These are phyloP conservation scores for Fusarium tuaranense DNA, from an alignment of 2,329 filamentous ascomycete species.

Conservation along the genomic window DNA sequence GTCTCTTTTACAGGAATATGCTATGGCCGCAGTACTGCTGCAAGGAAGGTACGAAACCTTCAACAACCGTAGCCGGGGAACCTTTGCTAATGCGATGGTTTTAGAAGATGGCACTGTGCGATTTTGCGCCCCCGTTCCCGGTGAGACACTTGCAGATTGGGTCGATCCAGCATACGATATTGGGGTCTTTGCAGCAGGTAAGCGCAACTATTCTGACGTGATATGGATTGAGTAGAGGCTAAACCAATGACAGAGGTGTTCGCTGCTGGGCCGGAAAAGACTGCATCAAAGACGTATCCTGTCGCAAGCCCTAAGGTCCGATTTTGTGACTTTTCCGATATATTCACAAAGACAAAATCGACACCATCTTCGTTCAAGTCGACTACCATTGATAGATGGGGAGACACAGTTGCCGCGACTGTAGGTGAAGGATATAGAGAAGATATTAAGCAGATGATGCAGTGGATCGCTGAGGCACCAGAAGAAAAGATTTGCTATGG, in stretches of 20 bases:
- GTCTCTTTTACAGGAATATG: constrained; percentile 32
- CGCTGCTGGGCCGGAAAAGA: constrained; percentile 18
- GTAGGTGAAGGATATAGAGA: constrained; percentile 23
- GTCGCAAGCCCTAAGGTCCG: constrained; percentile 18
- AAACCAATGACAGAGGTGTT: constrained; percentile 2
- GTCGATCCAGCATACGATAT: constrained; percentile 20
- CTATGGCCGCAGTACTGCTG: constrained; percentile 23
- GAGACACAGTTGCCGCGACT: constrained; percentile 1
- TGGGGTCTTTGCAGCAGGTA: background rate
- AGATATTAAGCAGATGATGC: constrained; percentile 36
- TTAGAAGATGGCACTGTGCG: constrained; percentile 23
- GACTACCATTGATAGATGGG: background rate
- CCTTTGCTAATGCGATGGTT: background rate
- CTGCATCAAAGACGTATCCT: constrained; percentile 24
- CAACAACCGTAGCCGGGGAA: no score
- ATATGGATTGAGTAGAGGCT: background rate
- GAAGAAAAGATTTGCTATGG: constrained; percentile 24
- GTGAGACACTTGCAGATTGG: constrained; percentile 13
- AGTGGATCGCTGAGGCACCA: constrained; percentile 27
- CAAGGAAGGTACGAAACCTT: background rate
- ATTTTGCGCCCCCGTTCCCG: constrained; percentile 24
- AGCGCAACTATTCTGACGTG: background rate
- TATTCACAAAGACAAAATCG: constrained; percentile 5
- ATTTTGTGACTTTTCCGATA: constrained; percentile 16
- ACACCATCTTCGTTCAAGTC: background rate